Evolutionary conservation across 805 yeast genomes (phyloP), one percentile per base, ranked within the genome.

Genomic region (Suhomyces sp.): DNA sequence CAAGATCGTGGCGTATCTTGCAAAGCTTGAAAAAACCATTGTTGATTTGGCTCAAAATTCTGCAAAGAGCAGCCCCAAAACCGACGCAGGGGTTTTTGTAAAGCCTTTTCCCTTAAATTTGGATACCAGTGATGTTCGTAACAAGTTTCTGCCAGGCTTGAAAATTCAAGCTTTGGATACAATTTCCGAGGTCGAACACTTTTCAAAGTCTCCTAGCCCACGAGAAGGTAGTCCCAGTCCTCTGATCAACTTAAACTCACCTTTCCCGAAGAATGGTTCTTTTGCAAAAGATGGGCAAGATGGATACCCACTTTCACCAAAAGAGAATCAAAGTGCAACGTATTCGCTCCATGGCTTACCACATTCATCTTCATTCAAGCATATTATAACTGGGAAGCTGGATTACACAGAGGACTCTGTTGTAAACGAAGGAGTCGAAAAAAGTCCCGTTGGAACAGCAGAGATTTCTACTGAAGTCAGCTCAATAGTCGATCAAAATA

Each of bases 81-180:
- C 12, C 4, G 24, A 19, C 7, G 9, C 35, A 19, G 35, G 28
- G 7, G 29, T 35, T 6, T 36, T 31, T 19, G 19, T 47, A 11
- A 44, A 39, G 22, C 56, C 56, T 3, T 51, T 50, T 38, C 56
- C 56, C 1, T 43, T 51, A 18, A 50, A 46, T 28, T 35, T 46
- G 11, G 30, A 13, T 6, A 11, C 25, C 3, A 25, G 21, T 4
- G n/a, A 16, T 8, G 25, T 5, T 13, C 14, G 25, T 10, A 18
- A 17, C 13, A 24, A 26, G 19, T 13, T 6, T 11, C 13, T 20
- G 12, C 19, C 29, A 6, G n/a, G 14, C 5, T 18, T 18, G 16
- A 19, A 17, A 18, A 27, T 18, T 1, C 30, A 27, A 6, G 9
- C 31, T 12, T 18, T 19, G 19, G 31, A n/a, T 19, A 28, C 22